Percentiles rank a stretch among this genome's conserved stretches.
Conservation (phyloP, 805 yeast species). For the Candida hispaniensis region DNA sequence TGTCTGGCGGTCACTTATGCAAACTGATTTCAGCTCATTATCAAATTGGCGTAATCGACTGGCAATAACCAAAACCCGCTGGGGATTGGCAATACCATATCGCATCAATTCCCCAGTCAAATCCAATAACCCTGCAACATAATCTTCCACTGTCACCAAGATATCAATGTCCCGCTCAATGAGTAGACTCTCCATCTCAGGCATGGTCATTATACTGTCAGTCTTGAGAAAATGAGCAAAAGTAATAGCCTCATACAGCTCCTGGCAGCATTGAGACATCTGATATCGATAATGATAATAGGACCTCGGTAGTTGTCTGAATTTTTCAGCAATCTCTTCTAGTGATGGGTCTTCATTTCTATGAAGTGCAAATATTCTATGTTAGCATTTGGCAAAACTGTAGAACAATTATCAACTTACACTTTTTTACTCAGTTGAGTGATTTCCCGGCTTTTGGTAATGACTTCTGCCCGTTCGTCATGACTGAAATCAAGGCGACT, state of each 20-base stretch:
- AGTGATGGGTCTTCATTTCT: too few relatives aligned
- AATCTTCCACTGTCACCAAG: conserved; percentile 27
- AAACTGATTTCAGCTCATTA: conserved; percentile 3
- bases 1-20: conserved; percentile 2
- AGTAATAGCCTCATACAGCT: conserved; percentile 24
- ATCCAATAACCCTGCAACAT: conserved; percentile 34
- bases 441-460: conserved; percentile 32
- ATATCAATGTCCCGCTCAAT: conserved; percentile 2
- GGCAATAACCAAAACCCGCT: conserved; percentile 4
- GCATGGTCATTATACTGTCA: conserved; percentile 17
- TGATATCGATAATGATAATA: conserved; percentile 19
- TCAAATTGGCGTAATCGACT: conserved; percentile 6
- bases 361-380: neutral
- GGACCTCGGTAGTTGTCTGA: too few relatives aligned
- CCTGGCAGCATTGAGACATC: conserved; percentile 24
- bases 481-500: conserved; percentile 24
- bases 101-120: conserved; percentile 37
- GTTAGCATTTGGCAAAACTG: conserved; percentile 6
- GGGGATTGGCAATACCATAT: conserved; percentile 29
- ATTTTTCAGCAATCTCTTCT: too few relatives aligned
- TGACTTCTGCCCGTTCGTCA: conserved; percentile 30
- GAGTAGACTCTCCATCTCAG: conserved; percentile 11
- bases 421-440: conserved; percentile 34
- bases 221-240: conserved; percentile 21
- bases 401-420: conserved; percentile 18